Evolutionary conservation across 169 alveolate genomes (phyloP).

Genomic region (Plasmodium berghei): DNA sequence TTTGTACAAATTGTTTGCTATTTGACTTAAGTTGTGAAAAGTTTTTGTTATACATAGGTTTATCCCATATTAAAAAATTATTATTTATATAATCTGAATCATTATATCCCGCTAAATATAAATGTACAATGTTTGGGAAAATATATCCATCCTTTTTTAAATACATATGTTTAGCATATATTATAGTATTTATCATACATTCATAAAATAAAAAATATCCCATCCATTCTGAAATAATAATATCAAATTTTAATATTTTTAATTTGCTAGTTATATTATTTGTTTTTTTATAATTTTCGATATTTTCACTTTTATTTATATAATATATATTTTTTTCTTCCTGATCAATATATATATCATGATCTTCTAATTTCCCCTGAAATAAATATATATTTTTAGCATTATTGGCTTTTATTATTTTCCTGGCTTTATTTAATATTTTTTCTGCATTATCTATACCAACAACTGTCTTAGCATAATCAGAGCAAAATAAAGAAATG

Average conservation of each 20-base stretch:
- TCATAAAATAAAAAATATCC: slow-evolving; percentile 97
- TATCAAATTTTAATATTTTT: slow-evolving; percentile 96
- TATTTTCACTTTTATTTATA: slow-evolving; percentile 79
- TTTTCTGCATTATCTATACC: slow-evolving; percentile 95
- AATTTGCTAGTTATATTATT: slow-evolving; percentile 90
- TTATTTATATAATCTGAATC: slow-evolving; percentile 93
- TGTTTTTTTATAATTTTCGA: slow-evolving; percentile 89
- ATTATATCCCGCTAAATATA: slow-evolving; percentile 93
- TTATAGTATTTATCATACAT: slow-evolving; percentile 96
- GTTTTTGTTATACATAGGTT: slow-evolving; percentile 79
- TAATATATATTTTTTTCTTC: slow-evolving; percentile 82
- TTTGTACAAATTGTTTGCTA: slow-evolving; percentile 62
- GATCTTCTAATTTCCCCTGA: slow-evolving; percentile 88
- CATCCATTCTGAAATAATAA: slow-evolving; percentile 98
- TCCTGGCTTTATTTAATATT: slow-evolving; percentile 90
- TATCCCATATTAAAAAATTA: slow-evolving; percentile 92
- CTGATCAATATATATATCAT: slow-evolving; percentile 84
- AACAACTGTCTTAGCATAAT: slow-evolving; percentile 79
- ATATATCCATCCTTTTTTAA: slow-evolving; percentile 91
- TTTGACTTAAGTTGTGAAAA: slow-evolving; percentile 78
- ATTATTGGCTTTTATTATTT: slow-evolving; percentile 93
- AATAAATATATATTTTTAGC: slow-evolving; percentile 94
- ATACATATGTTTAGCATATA: slow-evolving; percentile 94
- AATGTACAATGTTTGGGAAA: slow-evolving; percentile 92
- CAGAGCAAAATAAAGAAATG: slow-evolving; percentile 95